Conservation (phyloP, 257 asterid species). For the Ophiorrhiza pumila region DNA sequence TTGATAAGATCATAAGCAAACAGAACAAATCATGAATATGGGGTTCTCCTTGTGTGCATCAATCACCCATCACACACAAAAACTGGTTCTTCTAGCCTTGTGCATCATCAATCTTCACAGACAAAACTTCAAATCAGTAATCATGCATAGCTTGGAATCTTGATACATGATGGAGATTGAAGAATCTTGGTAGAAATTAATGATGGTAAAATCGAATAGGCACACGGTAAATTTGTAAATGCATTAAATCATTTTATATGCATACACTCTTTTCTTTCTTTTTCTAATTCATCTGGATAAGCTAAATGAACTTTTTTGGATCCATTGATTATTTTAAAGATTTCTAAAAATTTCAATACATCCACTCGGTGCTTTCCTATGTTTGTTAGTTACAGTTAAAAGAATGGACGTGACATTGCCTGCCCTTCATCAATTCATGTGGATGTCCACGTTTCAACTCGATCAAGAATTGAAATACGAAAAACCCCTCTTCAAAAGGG, state of each 20-base stretch:
- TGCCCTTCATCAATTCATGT: not conserved
- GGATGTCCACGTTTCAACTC: constrained; percentile 3
- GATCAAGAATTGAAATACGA: too few relatives aligned
- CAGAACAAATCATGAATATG: constrained; percentile 1
- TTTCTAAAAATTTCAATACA: not conserved
- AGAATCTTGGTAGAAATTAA: constrained; percentile 19
- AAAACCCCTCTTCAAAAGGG: too few relatives aligned
- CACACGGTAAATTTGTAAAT: too few relatives aligned
- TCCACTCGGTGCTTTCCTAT: not conserved
- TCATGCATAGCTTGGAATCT: constrained; percentile 17
- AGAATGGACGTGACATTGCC: not conserved
- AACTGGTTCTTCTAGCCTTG: too few relatives aligned
- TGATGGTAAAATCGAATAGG: constrained; percentile 12
- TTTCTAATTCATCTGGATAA: too few relatives aligned
- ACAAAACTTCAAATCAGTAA: constrained; percentile 13
- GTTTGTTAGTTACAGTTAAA: constrained; percentile 7
- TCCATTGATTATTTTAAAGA: not conserved
- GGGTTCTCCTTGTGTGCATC: not conserved
- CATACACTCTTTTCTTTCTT: too few relatives aligned
- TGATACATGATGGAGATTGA: not conserved
- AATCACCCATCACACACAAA: too few relatives aligned
- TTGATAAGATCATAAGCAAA: not conserved
- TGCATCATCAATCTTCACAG: constrained; percentile 17
- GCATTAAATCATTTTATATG: not conserved
- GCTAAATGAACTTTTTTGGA: too few relatives aligned